phyloP scores from a whole-genome alignment of 2,329 filamentous ascomycete species.

The Fusarium albidum region DNA sequence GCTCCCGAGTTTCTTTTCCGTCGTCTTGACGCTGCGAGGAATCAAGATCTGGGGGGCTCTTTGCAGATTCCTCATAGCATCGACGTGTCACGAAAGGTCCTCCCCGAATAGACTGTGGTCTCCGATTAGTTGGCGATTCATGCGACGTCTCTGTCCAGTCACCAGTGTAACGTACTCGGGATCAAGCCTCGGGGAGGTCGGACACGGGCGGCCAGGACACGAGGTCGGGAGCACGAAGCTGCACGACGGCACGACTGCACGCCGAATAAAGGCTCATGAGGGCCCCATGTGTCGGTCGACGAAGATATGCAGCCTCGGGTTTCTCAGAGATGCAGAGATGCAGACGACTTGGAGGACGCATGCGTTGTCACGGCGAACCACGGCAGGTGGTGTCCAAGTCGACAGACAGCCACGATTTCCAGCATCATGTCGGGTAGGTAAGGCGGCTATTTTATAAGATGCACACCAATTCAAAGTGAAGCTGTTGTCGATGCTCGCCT shows the following conservation, averaged over 20 bases:
- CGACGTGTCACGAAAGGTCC: slow-evolving; percentile 5
- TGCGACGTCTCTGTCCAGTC: slow-evolving; percentile 5
- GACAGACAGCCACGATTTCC: background rate
- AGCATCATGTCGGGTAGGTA: slow-evolving; percentile 19
- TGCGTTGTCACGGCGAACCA: slow-evolving; percentile 25
- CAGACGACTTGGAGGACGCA: slow-evolving; percentile 29
- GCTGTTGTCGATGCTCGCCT: slow-evolving; percentile 21
- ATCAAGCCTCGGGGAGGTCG: slow-evolving; percentile 16
- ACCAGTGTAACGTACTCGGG: slow-evolving; percentile 1
- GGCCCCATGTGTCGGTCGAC: slow-evolving; percentile 6
- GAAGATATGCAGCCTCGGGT: slow-evolving; percentile 20
- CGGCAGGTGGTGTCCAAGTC: slow-evolving; percentile 25
- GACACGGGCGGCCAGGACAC: slow-evolving; percentile 4
- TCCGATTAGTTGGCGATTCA: background rate
- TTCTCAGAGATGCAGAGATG: slow-evolving; percentile 26
- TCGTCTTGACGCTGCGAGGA: background rate
- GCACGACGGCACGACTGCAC: too few relatives aligned
- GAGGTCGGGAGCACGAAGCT: slow-evolving; percentile 7
- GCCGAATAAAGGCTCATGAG: background rate
- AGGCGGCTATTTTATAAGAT: slow-evolving; percentile 30
- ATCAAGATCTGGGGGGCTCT: background rate
- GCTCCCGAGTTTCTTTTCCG: background rate
- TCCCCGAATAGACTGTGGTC: background rate
- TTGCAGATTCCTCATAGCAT: background rate
- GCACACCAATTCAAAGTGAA: slow-evolving; percentile 14